Percentiles rank a stretch among this genome's conserved stretches.
phyloP scores from a whole-genome alignment of 768 basidiomycete species.

The Amylocystis lapponica region DNA sequence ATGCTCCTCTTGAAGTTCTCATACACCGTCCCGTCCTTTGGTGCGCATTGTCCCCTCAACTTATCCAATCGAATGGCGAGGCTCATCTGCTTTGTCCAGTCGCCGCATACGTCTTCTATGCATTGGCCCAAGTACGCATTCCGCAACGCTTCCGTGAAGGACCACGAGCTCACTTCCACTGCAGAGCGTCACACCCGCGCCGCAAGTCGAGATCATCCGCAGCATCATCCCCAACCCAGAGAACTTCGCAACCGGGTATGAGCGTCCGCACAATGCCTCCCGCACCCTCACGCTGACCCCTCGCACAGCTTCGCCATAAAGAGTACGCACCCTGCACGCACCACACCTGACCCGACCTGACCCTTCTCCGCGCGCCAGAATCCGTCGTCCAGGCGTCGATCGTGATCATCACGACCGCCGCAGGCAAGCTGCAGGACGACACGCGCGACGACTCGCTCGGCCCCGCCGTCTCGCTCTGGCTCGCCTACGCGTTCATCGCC shows the following conservation, averaged over 20 bases:
- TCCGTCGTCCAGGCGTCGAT: constrained; percentile 37
- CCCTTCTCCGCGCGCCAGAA: constrained; percentile 26
- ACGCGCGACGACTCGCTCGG: constrained; percentile 30
- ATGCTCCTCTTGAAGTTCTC: constrained; percentile 38
- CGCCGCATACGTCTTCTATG: constrained; percentile 38
- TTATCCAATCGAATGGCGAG: not conserved
- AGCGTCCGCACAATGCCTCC: not conserved
- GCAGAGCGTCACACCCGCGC: constrained; percentile 30
- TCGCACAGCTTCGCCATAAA: constrained; percentile 34
- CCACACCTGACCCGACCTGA: not conserved
- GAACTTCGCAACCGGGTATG: constrained; percentile 36
- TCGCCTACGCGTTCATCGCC: constrained; percentile 32
- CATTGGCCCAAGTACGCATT: constrained; percentile 30
- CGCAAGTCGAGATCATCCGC: constrained; percentile 34
- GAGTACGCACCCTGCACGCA: constrained; percentile 20
- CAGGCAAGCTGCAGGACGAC: constrained; percentile 35
- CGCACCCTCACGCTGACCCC: too few relatives aligned
- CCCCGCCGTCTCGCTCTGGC: constrained; percentile 34
- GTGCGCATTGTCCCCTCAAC: constrained; percentile 15
- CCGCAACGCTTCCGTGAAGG: not conserved
- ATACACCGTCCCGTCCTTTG: constrained; percentile 31
- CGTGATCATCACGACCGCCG: constrained; percentile 38
- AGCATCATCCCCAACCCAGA: constrained; percentile 36
- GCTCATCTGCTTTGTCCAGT: constrained; percentile 16
- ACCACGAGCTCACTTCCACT: too few relatives aligned